These are phyloP conservation scores for Sclerotinia glacialis DNA, from an alignment of 2,329 filamentous ascomycete species.

Conservation along the genomic window DNA sequence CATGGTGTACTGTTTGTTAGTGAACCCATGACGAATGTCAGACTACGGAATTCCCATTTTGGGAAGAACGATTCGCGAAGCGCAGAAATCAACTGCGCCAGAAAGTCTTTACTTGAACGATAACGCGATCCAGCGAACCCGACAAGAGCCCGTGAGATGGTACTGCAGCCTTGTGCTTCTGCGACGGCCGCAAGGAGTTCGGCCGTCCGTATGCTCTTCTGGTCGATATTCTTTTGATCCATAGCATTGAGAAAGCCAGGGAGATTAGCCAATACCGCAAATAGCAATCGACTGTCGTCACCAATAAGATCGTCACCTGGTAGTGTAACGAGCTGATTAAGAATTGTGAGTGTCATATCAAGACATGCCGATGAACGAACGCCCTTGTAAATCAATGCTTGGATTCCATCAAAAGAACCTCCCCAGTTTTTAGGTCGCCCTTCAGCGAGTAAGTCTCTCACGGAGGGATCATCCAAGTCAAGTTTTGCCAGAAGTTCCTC, in stretches of 20 bases:
- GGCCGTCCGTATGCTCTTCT: conserved; percentile 60
- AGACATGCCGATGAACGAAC: conserved; percentile 82
- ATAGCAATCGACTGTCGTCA: conserved; percentile 76
- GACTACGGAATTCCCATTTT: conserved; percentile 74
- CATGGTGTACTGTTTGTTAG: conserved; percentile 84
- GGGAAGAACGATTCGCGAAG: conserved; percentile 79
- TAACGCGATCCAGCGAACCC: conserved; percentile 68
- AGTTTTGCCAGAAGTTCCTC: conserved; percentile 81
- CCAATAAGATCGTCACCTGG: conserved; percentile 80
- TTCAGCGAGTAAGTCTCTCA: conserved; percentile 70
- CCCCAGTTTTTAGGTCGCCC: conserved; percentile 86
- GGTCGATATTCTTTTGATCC: conserved; percentile 60
- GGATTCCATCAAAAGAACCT: conserved; percentile 80
- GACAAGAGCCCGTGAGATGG: conserved; percentile 66
- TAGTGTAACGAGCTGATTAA: conserved; percentile 75
- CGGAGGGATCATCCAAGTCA: conserved; percentile 68
- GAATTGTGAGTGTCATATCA: conserved; percentile 69
- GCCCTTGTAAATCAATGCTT: conserved; percentile 85
- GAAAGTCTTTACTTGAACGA: conserved; percentile 69
- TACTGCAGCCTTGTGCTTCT: conserved; percentile 65
- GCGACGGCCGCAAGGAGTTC: conserved; percentile 69
- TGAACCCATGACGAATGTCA: conserved; percentile 87
- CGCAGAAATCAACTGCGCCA: conserved; percentile 69
- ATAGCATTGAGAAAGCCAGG: conserved; percentile 79
- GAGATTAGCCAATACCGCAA: conserved; percentile 86